Conservation (phyloP, 192 early-diverging fungal genomes). For the Podila epicladia region DNA sequence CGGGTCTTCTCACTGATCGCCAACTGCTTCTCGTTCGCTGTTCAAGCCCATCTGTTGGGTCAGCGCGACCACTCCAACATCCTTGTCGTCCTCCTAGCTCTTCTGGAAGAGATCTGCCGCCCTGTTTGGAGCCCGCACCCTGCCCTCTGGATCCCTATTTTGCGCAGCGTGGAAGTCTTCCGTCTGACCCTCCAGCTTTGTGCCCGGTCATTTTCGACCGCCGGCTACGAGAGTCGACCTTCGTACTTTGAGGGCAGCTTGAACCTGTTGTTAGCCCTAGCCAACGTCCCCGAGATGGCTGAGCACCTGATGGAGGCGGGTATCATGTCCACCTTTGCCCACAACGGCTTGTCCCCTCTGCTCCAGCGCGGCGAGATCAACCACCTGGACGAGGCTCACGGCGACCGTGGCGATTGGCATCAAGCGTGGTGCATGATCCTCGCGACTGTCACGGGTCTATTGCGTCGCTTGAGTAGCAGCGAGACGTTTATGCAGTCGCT, state of each 20-base stretch:
- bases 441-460: constrained; percentile 52
- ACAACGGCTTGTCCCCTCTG: constrained; percentile 52
- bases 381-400: constrained; percentile 33
- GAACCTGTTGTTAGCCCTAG: constrained; percentile 52
- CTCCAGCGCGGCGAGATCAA: constrained; percentile 50
- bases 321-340: constrained; percentile 52
- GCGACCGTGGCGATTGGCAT: constrained; percentile 52
- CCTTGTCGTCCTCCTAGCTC: constrained; percentile 49
- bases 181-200: constrained; percentile 46
- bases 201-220: constrained; percentile 40
- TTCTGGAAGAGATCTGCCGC: constrained; percentile 53
- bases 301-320: constrained; percentile 41
- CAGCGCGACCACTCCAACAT: constrained; percentile 50
- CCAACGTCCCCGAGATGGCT: constrained; percentile 54
- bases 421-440: constrained; percentile 63
- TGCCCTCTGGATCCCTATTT: constrained; percentile 46
- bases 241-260: constrained; percentile 58
- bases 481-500: constrained; percentile 50
- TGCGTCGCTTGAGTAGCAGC: constrained; percentile 46
- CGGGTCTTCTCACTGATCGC: constrained; percentile 20
- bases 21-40: constrained; percentile 18
- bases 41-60: constrained; percentile 26
- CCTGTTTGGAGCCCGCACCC: constrained; percentile 45
- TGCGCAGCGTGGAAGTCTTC: constrained; percentile 46
- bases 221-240: constrained; percentile 46